A percentile compares a stretch with the other conserved stretches of the same genome.
Evolutionary conservation across 2,329 filamentous ascomycete genomes (phyloP).

Genomic region (Colletotrichum chlorophyti): DNA sequence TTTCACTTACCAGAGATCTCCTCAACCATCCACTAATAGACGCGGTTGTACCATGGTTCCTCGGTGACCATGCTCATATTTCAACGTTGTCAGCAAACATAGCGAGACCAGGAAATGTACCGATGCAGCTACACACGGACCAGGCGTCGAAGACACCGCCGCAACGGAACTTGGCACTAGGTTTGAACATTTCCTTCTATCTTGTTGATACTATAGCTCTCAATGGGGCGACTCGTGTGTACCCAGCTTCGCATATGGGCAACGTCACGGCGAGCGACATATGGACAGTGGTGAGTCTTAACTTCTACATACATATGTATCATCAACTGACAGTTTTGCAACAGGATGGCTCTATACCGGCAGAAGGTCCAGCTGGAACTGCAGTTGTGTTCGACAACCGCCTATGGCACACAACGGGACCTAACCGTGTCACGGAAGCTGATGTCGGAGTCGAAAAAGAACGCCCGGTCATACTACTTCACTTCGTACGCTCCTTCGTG

Average conservation of each 20-base stretch:
- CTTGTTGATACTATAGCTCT: not conserved
- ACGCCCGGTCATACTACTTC: constrained; percentile 12
- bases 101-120: too few relatives aligned
- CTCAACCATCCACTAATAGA: constrained; percentile 20
- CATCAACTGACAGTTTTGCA: too few relatives aligned
- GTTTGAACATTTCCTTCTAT: not conserved
- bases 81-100: too few relatives aligned
- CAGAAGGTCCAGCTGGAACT: not conserved
- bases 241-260: not conserved
- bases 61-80: constrained; percentile 9
- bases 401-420: constrained; percentile 1
- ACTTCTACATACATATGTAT: too few relatives aligned
- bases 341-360: constrained; percentile 10
- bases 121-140: not conserved
- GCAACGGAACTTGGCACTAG: not conserved
- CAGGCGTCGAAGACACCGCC: not conserved
- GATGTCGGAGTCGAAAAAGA: too few relatives aligned
- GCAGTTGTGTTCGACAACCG: not conserved
- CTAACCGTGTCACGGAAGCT: not conserved
- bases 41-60: constrained; percentile 11
- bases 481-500: constrained; percentile 14
- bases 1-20: too few relatives aligned
- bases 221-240: not conserved
- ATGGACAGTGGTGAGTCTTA: not conserved
- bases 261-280: not conserved